A percentile compares a stretch with the other conserved stretches of the same genome.
phyloP scores from a whole-genome alignment of 345 rosid species.

The Populus tremula region DNA sequence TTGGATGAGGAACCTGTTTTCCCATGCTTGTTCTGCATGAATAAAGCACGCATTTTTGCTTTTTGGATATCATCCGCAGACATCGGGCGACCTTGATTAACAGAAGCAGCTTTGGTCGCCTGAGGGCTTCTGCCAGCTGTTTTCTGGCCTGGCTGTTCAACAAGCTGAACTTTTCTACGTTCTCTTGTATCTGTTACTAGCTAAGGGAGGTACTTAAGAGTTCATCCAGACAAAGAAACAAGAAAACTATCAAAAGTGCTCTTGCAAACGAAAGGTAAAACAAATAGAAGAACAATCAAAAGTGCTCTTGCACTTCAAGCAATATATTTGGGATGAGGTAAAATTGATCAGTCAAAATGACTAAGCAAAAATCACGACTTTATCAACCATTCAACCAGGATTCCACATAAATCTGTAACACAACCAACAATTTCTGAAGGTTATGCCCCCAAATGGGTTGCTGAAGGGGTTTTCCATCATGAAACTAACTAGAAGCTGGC shows the following conservation, averaged over 20 bases:
- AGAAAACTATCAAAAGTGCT: not conserved
- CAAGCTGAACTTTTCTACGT: constrained; percentile 90
- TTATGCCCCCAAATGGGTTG: not conserved
- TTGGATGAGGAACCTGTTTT: constrained; percentile 49
- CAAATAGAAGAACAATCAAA: not conserved
- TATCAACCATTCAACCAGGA: not conserved
- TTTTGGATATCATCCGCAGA: constrained; percentile 99
- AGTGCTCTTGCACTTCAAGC: not conserved
- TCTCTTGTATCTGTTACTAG: constrained; percentile 70
- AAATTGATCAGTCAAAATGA: not conserved
- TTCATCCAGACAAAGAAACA: not conserved
- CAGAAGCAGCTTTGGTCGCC: constrained; percentile 48
- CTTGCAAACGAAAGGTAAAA: not conserved
- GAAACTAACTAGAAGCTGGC: not conserved
- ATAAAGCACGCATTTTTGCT: constrained; percentile 85
- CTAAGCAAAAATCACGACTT: not conserved
- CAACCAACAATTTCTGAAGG: not conserved
- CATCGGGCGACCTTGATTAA: constrained; percentile 81
- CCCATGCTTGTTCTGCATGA: constrained; percentile 75
- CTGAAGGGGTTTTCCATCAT: not conserved
- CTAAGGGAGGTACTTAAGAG: constrained; percentile 46
- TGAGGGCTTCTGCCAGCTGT: constrained; percentile 67
- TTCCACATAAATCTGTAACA: not conserved
- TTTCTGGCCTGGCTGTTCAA: constrained; percentile 96
- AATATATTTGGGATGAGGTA: not conserved